phyloP scores from a whole-genome alignment of 2,329 filamentous ascomycete species.

The Cytospora chrysosperma region DNA sequence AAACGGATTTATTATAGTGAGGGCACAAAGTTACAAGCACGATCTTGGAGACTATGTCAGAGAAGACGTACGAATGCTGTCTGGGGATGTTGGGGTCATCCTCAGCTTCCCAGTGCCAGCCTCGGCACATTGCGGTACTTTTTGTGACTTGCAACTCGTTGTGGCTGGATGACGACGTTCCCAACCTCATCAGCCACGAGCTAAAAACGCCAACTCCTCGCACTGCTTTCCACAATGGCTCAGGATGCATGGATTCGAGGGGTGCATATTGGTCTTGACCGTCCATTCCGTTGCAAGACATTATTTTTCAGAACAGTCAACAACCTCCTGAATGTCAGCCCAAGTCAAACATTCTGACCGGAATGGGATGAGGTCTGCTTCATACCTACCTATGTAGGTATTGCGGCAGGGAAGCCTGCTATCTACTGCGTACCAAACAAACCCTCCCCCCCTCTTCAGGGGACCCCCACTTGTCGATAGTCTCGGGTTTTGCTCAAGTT shows the following conservation, averaged over 20 bases:
- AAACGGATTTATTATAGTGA: neutral
- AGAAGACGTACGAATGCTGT: neutral
- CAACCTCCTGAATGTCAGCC: neutral
- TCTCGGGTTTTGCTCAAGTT: neutral
- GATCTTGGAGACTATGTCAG: neutral
- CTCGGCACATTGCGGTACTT: neutral
- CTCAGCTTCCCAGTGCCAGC: neutral
- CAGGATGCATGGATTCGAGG: neutral
- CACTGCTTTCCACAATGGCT: neutral
- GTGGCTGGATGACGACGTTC: neutral
- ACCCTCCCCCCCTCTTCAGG: no score
- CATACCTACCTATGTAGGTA: neutral
- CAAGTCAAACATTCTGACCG: neutral
- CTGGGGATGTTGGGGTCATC: neutral
- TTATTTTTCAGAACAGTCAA: neutral
- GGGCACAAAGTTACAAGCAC: neutral
- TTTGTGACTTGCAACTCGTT: neutral
- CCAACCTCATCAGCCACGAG: neutral
- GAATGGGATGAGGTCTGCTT: neutral
- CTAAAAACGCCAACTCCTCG: neutral
- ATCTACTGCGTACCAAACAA: no score
- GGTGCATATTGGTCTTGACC: neutral
- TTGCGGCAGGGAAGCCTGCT: neutral
- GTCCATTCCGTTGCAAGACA: neutral
- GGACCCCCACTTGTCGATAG: neutral